A percentile compares a stretch with the other conserved stretches of the same genome.
Conservation (phyloP, 768 basidiomycete genomes). For the Pseudohyphozyma bogoriensis region DNA sequence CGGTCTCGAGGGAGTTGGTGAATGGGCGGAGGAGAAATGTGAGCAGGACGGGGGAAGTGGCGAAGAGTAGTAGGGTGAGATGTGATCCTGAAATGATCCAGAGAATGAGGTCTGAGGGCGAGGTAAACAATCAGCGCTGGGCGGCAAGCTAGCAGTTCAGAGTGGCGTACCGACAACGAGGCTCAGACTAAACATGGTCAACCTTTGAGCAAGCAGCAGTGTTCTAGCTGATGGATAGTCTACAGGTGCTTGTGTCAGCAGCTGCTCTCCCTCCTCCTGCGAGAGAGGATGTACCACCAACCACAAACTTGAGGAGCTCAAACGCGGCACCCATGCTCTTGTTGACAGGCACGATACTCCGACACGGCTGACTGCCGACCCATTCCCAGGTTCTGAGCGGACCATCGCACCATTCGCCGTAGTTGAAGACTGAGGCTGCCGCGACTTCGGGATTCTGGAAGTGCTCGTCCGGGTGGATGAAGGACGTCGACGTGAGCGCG, state of each 20-base stretch:
- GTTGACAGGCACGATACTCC: slow-evolving; percentile 22
- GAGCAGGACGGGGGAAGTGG: slow-evolving; percentile 13
- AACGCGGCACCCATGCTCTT: slow-evolving; percentile 10
- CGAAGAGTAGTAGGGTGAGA: slow-evolving; percentile 14
- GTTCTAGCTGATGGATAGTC: not conserved
- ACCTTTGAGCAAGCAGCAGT: slow-evolving; percentile 8
- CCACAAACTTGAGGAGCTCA: not conserved
- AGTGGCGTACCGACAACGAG: slow-evolving; percentile 12
- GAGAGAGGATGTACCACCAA: not conserved
- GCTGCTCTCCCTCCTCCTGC: not conserved
- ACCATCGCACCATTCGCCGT: not conserved
- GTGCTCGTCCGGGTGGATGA: slow-evolving; percentile 31
- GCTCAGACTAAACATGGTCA: slow-evolving; percentile 6
- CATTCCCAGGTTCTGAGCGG: slow-evolving; percentile 24
- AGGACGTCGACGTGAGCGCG: slow-evolving; percentile 16
- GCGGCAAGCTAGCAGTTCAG: no score
- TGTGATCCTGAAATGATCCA: not conserved
- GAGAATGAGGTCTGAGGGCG: not conserved
- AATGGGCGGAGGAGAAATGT: slow-evolving; percentile 29
- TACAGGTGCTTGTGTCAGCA: not conserved
- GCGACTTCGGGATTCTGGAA: slow-evolving; percentile 30
- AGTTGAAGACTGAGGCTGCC: slow-evolving; percentile 7
- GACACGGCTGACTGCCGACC: not conserved
- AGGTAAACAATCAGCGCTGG: not conserved
- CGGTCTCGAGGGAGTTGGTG: slow-evolving; percentile 27